Evolutionary conservation across 208 protist genomes (phyloP).

Genomic region (Trypanosomatidae sp.): DNA sequence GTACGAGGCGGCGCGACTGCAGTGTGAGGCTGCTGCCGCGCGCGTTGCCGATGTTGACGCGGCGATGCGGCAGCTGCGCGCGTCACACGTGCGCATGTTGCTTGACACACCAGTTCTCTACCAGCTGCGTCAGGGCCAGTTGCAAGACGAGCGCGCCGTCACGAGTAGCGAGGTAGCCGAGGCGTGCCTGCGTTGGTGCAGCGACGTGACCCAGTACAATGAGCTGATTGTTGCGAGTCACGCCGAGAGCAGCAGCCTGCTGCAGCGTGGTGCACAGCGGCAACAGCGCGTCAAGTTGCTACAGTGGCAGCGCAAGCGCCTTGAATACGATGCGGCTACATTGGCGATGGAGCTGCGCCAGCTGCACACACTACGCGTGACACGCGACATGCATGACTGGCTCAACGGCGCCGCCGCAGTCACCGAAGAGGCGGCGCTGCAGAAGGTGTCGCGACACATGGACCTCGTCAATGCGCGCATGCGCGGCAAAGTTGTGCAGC

Average conservation of each 20-base stretch:
- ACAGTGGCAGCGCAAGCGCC: conserved; percentile 53
- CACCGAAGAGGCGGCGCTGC: conserved; percentile 50
- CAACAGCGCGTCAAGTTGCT: conserved; percentile 66
- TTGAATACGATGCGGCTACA: conserved; percentile 65
- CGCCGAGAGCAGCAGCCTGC: conserved; percentile 48
- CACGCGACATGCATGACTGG: conserved; percentile 89
- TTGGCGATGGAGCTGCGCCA: conserved; percentile 83
- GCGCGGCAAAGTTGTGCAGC: conserved; percentile 66
- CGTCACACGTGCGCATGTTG: conserved; percentile 12
- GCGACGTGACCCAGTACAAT: conserved; percentile 71
- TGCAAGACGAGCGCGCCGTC: conserved; percentile 81
- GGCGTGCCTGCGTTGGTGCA: conserved; percentile 58
- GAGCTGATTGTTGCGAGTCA: conserved; percentile 63
- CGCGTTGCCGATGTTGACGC: conserved; percentile 11
- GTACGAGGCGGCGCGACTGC: conserved; percentile 10
- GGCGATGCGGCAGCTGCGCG: conserved; percentile 7
- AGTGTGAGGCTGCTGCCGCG: conserved; percentile 6
- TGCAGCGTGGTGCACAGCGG: conserved; percentile 68
- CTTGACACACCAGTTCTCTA: conserved; percentile 67
- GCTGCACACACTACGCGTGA: conserved; percentile 91
- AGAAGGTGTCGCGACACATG: conserved; percentile 60
- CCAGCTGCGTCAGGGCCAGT: conserved; percentile 83
- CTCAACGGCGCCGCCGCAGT: conserved; percentile 62
- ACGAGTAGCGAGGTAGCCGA: conserved; percentile 70
- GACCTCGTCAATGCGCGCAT: conserved; percentile 50